phyloP scores from a whole-genome alignment of 352 stramenopile species.

The Globisporangium iwayamae region DNA sequence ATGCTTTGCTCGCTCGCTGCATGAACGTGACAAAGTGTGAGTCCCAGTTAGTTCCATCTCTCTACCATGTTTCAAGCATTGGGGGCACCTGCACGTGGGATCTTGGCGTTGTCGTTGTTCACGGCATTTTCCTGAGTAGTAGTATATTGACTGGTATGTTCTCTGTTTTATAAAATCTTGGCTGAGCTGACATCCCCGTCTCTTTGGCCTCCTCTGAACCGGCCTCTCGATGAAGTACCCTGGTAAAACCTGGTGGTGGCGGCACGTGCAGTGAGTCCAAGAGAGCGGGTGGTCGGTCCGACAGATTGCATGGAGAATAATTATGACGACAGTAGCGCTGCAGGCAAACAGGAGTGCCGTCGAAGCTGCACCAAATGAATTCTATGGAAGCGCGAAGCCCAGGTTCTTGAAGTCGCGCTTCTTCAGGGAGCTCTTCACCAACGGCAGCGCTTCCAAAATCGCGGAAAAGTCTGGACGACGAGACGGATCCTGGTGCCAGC shows the following conservation, averaged over 20 bases:
- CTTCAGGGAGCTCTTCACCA: constrained; percentile 80
- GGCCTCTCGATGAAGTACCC: too few relatives aligned
- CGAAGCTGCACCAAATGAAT: constrained; percentile 9
- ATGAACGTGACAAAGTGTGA: background rate
- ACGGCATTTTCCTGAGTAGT: constrained; percentile 2
- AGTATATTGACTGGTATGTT: constrained; percentile 2
- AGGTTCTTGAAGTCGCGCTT: constrained; percentile 87
- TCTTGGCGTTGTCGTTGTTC: constrained; percentile 10
- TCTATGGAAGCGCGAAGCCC: constrained; percentile 49
- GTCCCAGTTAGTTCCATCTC: background rate
- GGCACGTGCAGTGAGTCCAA: constrained; percentile 1
- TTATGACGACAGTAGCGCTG: constrained; percentile 9
- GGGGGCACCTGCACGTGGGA: background rate
- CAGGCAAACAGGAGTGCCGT: background rate
- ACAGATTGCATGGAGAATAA: constrained; percentile 14
- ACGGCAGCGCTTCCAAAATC: constrained; percentile 71
- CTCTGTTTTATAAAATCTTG: constrained; percentile 9
- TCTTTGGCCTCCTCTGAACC: too few relatives aligned
- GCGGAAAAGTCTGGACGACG: constrained; percentile 69
- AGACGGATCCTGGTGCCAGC: constrained; percentile 79
- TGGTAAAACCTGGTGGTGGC: background rate
- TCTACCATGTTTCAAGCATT: background rate
- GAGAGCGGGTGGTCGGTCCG: background rate
- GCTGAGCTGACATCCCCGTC: background rate
- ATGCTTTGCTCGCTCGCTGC: too few relatives aligned